phyloP scores from a whole-genome alignment of 2,329 filamentous ascomycete genomes.

The Hypoxylon sp. region DNA sequence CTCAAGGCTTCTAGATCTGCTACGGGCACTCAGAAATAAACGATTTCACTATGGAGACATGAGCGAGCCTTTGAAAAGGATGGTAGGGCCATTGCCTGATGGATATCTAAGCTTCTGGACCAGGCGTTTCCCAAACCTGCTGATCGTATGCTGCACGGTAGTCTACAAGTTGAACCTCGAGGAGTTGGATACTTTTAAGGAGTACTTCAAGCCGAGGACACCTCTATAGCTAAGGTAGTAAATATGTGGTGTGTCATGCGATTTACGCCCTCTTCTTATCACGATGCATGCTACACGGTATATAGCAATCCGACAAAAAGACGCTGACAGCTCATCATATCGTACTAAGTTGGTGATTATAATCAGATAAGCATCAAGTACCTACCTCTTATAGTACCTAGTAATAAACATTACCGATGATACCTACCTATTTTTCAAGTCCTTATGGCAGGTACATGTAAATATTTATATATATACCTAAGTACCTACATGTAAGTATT shows the following conservation, averaged over 20 bases:
- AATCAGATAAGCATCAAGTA: no score
- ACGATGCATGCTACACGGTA: background rate
- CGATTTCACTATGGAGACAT: constrained; percentile 98
- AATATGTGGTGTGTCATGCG: background rate
- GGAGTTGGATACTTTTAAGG: constrained; percentile 74
- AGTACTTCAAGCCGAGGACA: constrained; percentile 68
- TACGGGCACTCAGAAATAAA: constrained; percentile 94
- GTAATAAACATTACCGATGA: no score
- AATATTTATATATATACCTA: no score
- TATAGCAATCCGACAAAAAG: background rate
- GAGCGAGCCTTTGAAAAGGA: constrained; percentile 78
- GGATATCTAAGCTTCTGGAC: constrained; percentile 91
- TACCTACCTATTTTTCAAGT: no score
- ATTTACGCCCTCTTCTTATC: background rate
- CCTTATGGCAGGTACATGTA: no score
- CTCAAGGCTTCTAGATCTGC: constrained; percentile 82
- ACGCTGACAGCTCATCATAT: background rate
- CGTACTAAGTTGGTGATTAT: background rate
- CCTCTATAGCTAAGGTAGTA: constrained; percentile 40
- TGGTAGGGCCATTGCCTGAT: constrained; percentile 80
- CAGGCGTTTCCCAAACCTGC: constrained; percentile 78
- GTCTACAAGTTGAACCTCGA: constrained; percentile 76
- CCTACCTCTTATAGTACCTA: no score
- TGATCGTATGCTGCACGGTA: constrained; percentile 84
- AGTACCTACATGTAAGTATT: no score